Evolutionary conservation across 148 eudicot species (phyloP), one percentile per base, ranked within the genome.

Genomic region (Limonium bicolor): DNA sequence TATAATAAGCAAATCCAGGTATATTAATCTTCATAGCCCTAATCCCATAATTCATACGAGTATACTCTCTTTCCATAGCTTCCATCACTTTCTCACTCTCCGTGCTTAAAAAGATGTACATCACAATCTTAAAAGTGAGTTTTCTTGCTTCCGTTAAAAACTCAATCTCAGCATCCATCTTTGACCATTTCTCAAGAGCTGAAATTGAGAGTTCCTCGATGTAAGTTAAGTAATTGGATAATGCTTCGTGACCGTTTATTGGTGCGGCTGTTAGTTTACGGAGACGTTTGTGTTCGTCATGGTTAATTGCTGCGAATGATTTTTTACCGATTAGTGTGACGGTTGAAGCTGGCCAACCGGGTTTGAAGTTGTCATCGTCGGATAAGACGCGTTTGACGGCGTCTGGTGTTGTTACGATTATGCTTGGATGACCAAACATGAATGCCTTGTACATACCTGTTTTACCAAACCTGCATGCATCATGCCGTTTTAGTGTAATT

Each of bases 1-100:
- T 53, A 40, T 70, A 58, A 32, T 66, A 74, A 26, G 67, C 72
- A 42, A 74, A 74, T 13, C 81, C 73, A 10, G 77, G 81, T 0
- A 74, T 11, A 32, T 74, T 59, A 48, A 74, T 74, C 6, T 76
- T 65, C 76, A 74, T 60, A 16, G 81, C 57, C 42, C 64, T 58
- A 27, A 76, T 38, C 5, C 83, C 83, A 45, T 52, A 46, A 37
- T 61, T 68, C 30, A 71, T 29, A 31, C 33, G 41, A 6, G 72
- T 68, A 30, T 72, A 76, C 48, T 68, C 83, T 32, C 14, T 72
- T 61, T 76, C 78, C 45, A 68, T 31, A 5, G 64, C 64, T 27
- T 68, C 72, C 69, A 71, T 66, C 11, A 65, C 31, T 0, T 4
- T 3, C 38, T 46, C 63, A 38, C 65, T 62, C 43, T 41, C 65